Percentiles rank a stretch among this genome's conserved stretches.
Conservation (phyloP, 2,329 filamentous ascomycete species). For the Thielaviopsis euricoi region DNA sequence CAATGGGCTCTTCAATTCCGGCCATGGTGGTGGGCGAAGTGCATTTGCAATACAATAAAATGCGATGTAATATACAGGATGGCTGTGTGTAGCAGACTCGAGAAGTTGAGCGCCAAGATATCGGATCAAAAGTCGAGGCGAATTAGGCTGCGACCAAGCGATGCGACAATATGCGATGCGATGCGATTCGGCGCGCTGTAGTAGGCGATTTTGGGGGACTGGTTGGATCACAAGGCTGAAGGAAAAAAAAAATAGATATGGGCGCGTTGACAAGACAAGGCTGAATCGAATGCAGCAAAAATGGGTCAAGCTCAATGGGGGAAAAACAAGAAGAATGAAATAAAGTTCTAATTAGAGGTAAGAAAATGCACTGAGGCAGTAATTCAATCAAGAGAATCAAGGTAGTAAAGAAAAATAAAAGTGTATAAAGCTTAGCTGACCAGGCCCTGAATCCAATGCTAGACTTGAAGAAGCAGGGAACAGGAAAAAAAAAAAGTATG, state of each 20-base stretch:
- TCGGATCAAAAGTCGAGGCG: not conserved
- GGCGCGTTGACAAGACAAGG: not conserved
- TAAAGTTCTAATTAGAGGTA: not conserved
- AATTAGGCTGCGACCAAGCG: not conserved
- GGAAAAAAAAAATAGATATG: not conserved
- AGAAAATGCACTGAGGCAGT: not conserved
- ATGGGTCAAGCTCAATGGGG: not conserved
- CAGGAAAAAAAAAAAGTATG: not conserved
- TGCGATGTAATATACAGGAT: no score
- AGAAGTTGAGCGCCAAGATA: not conserved
- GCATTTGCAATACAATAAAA: constrained; percentile 7
- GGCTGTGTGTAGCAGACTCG: not conserved
- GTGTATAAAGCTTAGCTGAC: not conserved
- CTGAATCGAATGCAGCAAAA: not conserved
- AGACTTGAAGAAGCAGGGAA: not conserved
- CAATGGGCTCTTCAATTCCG: constrained; percentile 46
- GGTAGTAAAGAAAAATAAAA: not conserved
- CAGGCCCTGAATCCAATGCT: not conserved
- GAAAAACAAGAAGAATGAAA: not conserved
- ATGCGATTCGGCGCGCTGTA: not conserved
- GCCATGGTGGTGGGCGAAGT: constrained; percentile 14
- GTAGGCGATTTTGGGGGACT: not conserved
- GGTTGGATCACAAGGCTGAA: not conserved
- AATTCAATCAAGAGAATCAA: not conserved
- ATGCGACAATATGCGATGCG: not conserved